A percentile compares a stretch with the other conserved stretches of the same genome.
phyloP scores from a whole-genome alignment of 2,329 filamentous ascomycete species.

The Fusarium devonianum region DNA sequence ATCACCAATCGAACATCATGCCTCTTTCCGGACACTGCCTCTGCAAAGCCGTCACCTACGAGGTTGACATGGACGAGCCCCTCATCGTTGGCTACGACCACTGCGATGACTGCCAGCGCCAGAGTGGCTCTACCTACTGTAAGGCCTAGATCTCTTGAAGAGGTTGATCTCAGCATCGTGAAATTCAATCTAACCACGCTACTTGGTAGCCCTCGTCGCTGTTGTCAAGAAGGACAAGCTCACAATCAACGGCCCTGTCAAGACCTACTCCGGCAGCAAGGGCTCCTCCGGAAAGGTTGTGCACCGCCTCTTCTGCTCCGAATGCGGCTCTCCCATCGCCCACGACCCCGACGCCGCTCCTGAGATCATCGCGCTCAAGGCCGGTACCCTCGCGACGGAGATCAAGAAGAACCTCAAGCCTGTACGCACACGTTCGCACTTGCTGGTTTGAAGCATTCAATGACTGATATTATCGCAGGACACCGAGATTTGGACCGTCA shows the following conservation, averaged over 20 bases:
- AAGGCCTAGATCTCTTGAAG: conserved; percentile 38
- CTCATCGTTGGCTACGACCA: conserved; percentile 71
- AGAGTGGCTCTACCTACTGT: conserved; percentile 74
- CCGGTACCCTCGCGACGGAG: conserved; percentile 67
- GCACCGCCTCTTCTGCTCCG: conserved; percentile 73
- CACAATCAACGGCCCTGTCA: conserved; percentile 67
- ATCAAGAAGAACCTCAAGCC: conserved; percentile 74
- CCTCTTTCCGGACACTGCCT: conserved; percentile 74
- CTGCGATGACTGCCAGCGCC: conserved; percentile 77
- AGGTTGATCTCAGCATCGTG: neutral
- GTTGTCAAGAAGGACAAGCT: conserved; percentile 73
- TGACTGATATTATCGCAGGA: conserved; percentile 51
- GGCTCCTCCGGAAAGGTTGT: conserved; percentile 69
- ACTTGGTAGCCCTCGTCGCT: conserved; percentile 64
- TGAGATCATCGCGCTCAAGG: conserved; percentile 74
- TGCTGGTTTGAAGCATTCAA: neutral
- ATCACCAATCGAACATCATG: conserved; percentile 55
- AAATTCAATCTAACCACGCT: conserved; percentile 12
- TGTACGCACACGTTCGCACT: conserved; percentile 48
- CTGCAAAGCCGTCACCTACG: conserved; percentile 76
- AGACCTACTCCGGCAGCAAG: conserved; percentile 65
- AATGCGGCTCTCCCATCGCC: conserved; percentile 74
- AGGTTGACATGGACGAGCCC: conserved; percentile 59
- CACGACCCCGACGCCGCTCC: conserved; percentile 76
- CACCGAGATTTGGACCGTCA: conserved; percentile 73